Evolutionary conservation across 371 early-diverging fungal species (phyloP), one percentile per base, ranked within the genome.

Genomic region (Dinochytrium kinnereticum): DNA sequence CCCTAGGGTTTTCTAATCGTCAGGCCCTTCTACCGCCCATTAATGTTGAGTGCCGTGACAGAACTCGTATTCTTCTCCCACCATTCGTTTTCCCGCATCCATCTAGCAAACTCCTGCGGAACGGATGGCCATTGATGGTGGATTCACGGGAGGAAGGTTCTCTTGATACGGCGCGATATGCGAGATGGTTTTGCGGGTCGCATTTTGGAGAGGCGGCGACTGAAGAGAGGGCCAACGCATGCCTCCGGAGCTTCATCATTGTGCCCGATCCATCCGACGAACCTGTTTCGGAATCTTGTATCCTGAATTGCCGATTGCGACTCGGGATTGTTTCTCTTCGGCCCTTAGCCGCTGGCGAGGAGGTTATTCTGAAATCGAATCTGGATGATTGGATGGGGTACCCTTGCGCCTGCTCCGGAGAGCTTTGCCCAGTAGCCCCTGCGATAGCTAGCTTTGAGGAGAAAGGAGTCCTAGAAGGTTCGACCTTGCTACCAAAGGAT

Each of bases 1-100:
- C 70, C 2, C 1, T 30, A 26, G 70, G 70, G 2, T 59, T 49
- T 30, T 34, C 38, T 34, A 30, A 26, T 44, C 3, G 70, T 15
- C 28, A 59, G 17, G 5, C 39, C 15, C 44, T 70, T 1, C 44
- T 70, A 1, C 70, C 66, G 2, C 66, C 70, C 5, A 55, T 70
- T 5, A 24, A 33, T 30, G 37, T 30, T 24, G 59, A 37, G 2
- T 38, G 33, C 49, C 39, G 28, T 26, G 59, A 59, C 24, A 3
- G 34, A 7, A 59, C 59, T 2, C 1, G 31, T 13, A 59, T 40
- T 3, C 39, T 70, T n/a, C 51, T 38, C 15, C 70, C 70, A 13
- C 70, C 70, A 2, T 70, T 70, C 40, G 59, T 59, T 19, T 70
- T 59, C 33, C 70, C 70, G 3, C 61, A 37, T 34, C 57, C 57